Evolutionary conservation across 1,284 basidiomycete genomes (phyloP), one percentile per base, ranked within the genome.

Genomic region (Anthracocystis panici-leucophaei): DNA sequence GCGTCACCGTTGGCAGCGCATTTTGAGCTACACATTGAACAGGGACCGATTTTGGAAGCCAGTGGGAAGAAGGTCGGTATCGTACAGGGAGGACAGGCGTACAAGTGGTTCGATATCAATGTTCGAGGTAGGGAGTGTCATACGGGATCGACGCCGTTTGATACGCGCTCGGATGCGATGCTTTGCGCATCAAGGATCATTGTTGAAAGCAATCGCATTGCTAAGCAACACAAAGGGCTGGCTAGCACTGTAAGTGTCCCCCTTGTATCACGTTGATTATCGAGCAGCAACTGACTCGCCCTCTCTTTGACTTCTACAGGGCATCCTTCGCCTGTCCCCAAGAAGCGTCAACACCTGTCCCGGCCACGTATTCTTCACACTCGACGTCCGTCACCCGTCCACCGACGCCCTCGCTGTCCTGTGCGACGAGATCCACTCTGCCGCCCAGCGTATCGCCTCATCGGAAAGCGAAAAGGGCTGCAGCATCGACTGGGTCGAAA

Each of bases 1-100:
- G 68, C 68, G 20, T 65, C 53, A 11, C 73, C 73, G 31, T 48
- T 75, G 4, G 61, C 64, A 16, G 73, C 73, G 2, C 73, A 75
- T 40, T 75, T 75, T 27, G 73, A 75, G 61, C 29, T 75, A 35
- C 73, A 75, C 29, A 75, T 75, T 25, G 73, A 75, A 33, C 73
- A 75, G 49, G 73, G 73, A 5, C 73, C 73, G 25, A 71, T 75
- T 12, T 16, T 75, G 33, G 67, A 71, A 45, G 61, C 64, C 5
- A 65, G 57, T 8, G 65, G 65, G 3, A 74, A 74, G 48, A 71
- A 66, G 45, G 68, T 69, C 0, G 64, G 65, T 7, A 49, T 71
- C 14, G 65, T 69, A 12, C 73, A 69, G 31, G 68, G 73, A 5
- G 65, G 73, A 10, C 73, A 66, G 35, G 73, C 64, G 35, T 75